Percentiles rank a stretch among this genome's conserved stretches.
Evolutionary conservation across 495 filamentous ascomycete genomes (phyloP).

Genomic region (Astrocystis sublimbata): DNA sequence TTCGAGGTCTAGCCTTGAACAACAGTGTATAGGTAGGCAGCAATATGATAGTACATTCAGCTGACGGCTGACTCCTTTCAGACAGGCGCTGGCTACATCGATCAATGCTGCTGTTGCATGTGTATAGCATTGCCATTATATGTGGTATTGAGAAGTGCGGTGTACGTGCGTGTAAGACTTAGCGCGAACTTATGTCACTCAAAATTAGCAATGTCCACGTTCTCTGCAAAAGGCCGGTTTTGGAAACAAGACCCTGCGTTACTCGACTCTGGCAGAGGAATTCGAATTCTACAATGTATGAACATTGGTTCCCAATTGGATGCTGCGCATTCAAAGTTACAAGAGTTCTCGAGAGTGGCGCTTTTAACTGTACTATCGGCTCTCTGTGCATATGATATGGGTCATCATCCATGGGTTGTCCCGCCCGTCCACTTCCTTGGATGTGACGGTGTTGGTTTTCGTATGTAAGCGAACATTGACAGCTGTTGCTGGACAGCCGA

Average conservation of each 20-base stretch:
- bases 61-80: no score
- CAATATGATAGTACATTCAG: conserved; percentile 9
- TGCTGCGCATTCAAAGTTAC: no score
- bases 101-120: background rate
- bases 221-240: background rate
- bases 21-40: no score
- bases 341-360: background rate
- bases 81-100: background rate
- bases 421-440: background rate
- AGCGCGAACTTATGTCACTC: background rate
- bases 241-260: background rate
- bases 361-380: no score
- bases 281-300: no score
- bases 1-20: background rate
- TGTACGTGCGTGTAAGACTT: background rate
- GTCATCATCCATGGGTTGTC: background rate
- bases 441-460: background rate
- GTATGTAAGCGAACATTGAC: background rate
- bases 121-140: conserved; percentile 9
- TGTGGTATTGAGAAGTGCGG: background rate
- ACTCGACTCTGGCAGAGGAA: background rate
- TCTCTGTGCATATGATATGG: background rate
- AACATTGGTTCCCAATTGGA: background rate
- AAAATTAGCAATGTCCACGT: background rate
- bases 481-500: no score